A percentile compares a stretch with the other conserved stretches of the same genome.
Conservation (phyloP, 1,284 basidiomycete species). For the Naganishia liquefaciens region DNA sequence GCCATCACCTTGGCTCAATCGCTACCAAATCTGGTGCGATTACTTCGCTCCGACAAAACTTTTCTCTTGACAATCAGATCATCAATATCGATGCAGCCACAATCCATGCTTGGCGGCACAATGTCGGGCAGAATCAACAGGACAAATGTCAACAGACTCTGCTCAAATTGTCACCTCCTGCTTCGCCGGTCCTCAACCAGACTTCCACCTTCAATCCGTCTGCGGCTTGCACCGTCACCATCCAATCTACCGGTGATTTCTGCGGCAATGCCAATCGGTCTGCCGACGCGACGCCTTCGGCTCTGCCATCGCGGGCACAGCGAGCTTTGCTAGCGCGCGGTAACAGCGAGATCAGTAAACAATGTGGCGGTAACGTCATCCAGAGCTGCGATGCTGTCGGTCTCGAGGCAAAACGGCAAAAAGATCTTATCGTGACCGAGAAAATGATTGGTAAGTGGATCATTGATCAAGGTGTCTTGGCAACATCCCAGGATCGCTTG, state of each 20-base stretch:
- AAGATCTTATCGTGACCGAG: conserved; percentile 32
- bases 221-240: conserved; percentile 7
- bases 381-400: conserved; percentile 4
- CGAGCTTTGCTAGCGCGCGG: conserved; percentile 20
- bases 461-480: neutral
- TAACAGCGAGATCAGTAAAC: conserved; percentile 21
- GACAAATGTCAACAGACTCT: conserved; percentile 10
- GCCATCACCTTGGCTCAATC: neutral
- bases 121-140: conserved; percentile 14
- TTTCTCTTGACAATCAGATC: conserved; percentile 23
- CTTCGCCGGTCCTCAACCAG: conserved; percentile 1
- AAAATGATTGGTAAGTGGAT: conserved; percentile 38
- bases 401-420: conserved; percentile 27
- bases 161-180: conserved; percentile 6
- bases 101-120: conserved; percentile 25
- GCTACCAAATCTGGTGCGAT: too few relatives aligned
- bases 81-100: conserved; percentile 19
- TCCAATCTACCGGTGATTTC: conserved; percentile 3
- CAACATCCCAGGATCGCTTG: neutral
- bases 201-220: conserved; percentile 18
- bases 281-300: neutral
- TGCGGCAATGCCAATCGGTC: neutral
- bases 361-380: conserved; percentile 2
- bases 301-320: conserved; percentile 2
- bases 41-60: neutral